These are phyloP conservation scores for Torulaspora gathmanii DNA, from an alignment of 805 yeast species.

Conservation along the genomic window DNA sequence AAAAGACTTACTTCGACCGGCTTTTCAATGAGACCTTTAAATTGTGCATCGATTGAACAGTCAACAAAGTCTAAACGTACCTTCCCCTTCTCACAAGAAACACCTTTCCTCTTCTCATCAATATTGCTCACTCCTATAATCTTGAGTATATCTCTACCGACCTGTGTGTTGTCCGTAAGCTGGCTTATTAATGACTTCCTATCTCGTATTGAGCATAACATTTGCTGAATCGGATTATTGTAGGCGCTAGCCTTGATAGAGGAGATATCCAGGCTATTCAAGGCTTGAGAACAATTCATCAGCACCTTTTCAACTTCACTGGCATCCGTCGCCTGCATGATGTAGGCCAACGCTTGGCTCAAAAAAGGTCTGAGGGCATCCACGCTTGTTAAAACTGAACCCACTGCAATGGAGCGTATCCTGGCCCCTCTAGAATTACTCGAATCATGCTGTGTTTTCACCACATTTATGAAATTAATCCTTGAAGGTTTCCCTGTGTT, in stretches of 20 bases:
- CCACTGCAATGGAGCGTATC: slow-evolving; percentile 55
- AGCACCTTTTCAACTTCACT: slow-evolving; percentile 12
- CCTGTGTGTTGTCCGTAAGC: slow-evolving; percentile 6
- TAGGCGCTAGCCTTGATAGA: slow-evolving; percentile 17
- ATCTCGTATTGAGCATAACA: slow-evolving; percentile 23
- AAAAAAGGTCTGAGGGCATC: slow-evolving; percentile 56
- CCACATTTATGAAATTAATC: slow-evolving; percentile 53
- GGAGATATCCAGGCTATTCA: slow-evolving; percentile 28
- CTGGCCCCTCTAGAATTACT: slow-evolving; percentile 52
- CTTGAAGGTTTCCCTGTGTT: slow-evolving; percentile 33
- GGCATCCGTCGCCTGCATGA: slow-evolving; percentile 21
- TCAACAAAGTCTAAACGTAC: slow-evolving; percentile 28
- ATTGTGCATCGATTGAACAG: slow-evolving; percentile 36
- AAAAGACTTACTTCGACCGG: slow-evolving; percentile 30
- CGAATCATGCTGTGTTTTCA: slow-evolving; percentile 43
- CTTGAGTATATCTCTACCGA: slow-evolving; percentile 13
- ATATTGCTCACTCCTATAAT: slow-evolving; percentile 11
- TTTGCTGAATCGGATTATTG: slow-evolving; percentile 18
- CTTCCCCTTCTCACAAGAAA: slow-evolving; percentile 20
- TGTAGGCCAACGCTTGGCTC: slow-evolving; percentile 44
- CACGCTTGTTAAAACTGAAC: slow-evolving; percentile 50
- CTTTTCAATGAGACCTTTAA: slow-evolving; percentile 34
- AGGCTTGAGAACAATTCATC: slow-evolving; percentile 23
- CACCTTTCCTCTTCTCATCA: slow-evolving; percentile 23
- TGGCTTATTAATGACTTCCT: slow-evolving; percentile 10